phyloP scores from a whole-genome alignment of 2,329 filamentous ascomycete species.

The Fusarium globosum region DNA sequence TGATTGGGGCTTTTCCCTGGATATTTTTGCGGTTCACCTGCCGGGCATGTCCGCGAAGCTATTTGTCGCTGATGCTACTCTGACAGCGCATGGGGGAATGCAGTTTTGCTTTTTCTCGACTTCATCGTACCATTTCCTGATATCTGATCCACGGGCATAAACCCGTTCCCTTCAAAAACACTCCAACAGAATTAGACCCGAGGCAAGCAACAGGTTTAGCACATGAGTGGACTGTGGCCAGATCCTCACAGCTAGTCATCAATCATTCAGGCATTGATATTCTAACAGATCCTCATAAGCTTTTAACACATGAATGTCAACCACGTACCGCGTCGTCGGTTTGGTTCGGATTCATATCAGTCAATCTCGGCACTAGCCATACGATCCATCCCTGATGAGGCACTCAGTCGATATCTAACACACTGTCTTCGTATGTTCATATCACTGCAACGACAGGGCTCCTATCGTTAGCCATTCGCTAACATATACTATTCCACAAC shows the following conservation, averaged over 20 bases:
- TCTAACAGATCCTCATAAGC: constrained; percentile 1
- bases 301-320: constrained; percentile 21
- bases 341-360: constrained; percentile 2
- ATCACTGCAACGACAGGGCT: constrained; percentile 12
- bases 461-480: constrained; percentile 18
- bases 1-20: constrained; percentile 10
- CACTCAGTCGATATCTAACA: constrained; percentile 13
- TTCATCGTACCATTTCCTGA: constrained; percentile 38
- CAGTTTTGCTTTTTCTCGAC: constrained; percentile 36
- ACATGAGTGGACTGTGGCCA: constrained; percentile 17
- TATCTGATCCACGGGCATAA: constrained; percentile 24
- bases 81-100: constrained; percentile 8
- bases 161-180: constrained; percentile 3
- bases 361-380: constrained; percentile 21
- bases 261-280: constrained; percentile 9
- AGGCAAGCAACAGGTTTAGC: constrained; percentile 22
- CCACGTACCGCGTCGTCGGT: constrained; percentile 6
- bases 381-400: constrained; percentile 16
- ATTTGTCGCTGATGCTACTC: constrained; percentile 10
- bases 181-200: constrained; percentile 6
- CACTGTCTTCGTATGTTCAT: constrained; percentile 8
- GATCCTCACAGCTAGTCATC: constrained; percentile 1
- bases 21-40: constrained; percentile 21
- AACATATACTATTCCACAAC: constrained; percentile 18
- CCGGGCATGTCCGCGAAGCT: constrained; percentile 32